Conservation (phyloP, 2,329 filamentous ascomycete genomes). For the Chrysosporium keratinophilum region DNA sequence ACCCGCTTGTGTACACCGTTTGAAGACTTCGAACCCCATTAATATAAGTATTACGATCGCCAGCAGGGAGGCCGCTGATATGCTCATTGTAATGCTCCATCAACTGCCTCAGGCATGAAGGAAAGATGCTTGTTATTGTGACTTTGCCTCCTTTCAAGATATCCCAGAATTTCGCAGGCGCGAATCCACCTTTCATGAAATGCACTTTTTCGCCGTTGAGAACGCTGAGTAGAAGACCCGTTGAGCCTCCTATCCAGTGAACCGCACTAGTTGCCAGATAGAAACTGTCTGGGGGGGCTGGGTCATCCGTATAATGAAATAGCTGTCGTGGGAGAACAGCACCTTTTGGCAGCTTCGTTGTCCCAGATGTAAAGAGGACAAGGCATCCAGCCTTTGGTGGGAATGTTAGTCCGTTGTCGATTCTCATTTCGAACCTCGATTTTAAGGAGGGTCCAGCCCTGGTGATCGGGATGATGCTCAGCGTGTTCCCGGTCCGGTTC, state of each 20-base stretch:
- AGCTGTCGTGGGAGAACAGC: conserved; percentile 22
- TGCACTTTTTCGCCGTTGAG: conserved; percentile 5
- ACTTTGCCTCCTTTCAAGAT: neutral
- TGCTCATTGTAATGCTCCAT: conserved; percentile 14
- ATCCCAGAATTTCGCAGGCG: conserved; percentile 6
- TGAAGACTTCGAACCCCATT: conserved; percentile 5
- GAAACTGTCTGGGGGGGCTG: neutral
- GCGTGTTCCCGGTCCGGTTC: conserved; percentile 1
- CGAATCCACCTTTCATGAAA: neutral
- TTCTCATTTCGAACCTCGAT: neutral
- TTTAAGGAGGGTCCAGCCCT: neutral
- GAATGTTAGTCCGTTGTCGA: neutral
- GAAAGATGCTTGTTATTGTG: neutral
- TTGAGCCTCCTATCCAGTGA: conserved; percentile 10
- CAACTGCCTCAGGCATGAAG: neutral
- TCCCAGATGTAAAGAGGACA: conserved; percentile 40
- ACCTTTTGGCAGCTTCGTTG: conserved; percentile 38
- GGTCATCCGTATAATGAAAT: neutral
- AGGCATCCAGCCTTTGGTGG: conserved; percentile 17
- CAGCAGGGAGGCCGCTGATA: conserved; percentile 1
- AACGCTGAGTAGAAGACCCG: neutral
- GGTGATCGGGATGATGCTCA: neutral
- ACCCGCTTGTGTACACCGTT: conserved; percentile 2
- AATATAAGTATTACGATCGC: conserved; percentile 5
- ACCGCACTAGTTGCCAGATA: conserved; percentile 4